Evolutionary conservation across 2,329 filamentous ascomycete species (phyloP), one percentile per base, ranked within the genome.

Genomic region (Ceratocystis lukuohia): DNA sequence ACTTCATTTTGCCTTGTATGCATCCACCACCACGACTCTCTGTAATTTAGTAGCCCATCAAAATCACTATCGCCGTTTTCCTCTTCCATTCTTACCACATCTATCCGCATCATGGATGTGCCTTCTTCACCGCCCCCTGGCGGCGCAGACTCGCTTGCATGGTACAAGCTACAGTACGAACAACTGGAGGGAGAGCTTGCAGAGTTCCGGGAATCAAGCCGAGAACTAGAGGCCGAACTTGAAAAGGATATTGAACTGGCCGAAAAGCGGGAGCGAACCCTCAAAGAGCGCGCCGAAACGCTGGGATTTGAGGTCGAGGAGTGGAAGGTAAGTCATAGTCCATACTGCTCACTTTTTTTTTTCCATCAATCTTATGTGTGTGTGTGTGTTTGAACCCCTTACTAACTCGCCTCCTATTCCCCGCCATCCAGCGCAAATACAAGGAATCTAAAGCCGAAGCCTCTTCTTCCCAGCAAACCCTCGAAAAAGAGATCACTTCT

Each of bases 131-230:
- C 84, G 65, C 83, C 83, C 10, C 77, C 77, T 72, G 80, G 75
- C 65, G 74, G 82, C 62, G 87, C 91, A 73, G 89, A 94, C 73
- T 88, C 92, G 69, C 81, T 99, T 64, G 83, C 87, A 67, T 96
- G 94, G 83, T 99, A 97, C 84, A 99, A 99, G 80, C 78, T 85
- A 65, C 93, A 97, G 75, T 97, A 97, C 78, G 91, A 95, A 77
- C 86, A 91, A 74, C 83, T 99, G 46, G 94, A 96, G 77, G 81
- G 86, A 65, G 94, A 99, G 76, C 84, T 99, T 69, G 84, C 89
- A 69, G 94, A 99, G 73, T 99, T 99, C 75, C 90, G 96, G 73
- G 83, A 90, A 67, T 96, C 91, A 65, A 96, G 92, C 76, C 89
- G 91, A 75, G 94, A 97, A 75, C 82, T 99, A 37, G 94, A 99